Percentiles rank a stretch among this genome's conserved stretches.
These are phyloP conservation scores for Acer negundo DNA, from an alignment of 345 rosid genomes.

Conservation along the genomic window DNA sequence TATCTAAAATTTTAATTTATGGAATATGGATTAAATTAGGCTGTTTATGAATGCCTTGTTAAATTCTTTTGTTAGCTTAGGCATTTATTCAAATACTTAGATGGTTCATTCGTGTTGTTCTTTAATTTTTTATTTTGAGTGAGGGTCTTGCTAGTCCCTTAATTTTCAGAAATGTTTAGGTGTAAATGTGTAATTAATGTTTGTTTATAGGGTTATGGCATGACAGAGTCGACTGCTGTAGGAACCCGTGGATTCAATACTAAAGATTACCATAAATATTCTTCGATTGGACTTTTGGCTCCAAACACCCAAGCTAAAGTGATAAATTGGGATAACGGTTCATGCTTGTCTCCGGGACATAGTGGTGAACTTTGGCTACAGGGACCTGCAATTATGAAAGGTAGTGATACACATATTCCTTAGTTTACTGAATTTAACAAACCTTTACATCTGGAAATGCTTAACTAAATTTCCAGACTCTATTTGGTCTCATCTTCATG, in stretches of 20 bases:
- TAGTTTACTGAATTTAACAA: not conserved
- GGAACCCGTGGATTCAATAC: slow-evolving; percentile 81
- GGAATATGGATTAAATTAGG: not conserved
- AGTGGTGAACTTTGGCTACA: slow-evolving; percentile 88
- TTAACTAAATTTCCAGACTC: not conserved
- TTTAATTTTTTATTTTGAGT: not conserved
- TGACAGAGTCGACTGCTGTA: slow-evolving; percentile 85
- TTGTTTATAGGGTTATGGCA: slow-evolving; percentile 73
- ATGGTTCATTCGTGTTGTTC: not conserved
- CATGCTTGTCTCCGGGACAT: slow-evolving; percentile 61
- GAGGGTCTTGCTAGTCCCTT: not conserved
- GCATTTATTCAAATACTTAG: not conserved
- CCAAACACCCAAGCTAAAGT: slow-evolving; percentile 86
- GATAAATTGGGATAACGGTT: slow-evolving; percentile 63
- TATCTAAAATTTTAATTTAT: not conserved
- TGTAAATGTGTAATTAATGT: slow-evolving; percentile 9
- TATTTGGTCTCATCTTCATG: not conserved
- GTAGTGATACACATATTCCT: slow-evolving; percentile 26
- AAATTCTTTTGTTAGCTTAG: not conserved
- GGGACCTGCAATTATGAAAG: slow-evolving; percentile 81
- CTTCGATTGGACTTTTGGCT: slow-evolving; percentile 78
- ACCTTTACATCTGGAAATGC: slow-evolving; percentile 1
- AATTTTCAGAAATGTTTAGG: not conserved
- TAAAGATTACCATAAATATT: slow-evolving; percentile 35
- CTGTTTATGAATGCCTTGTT: not conserved